Percentiles rank a stretch among this genome's conserved stretches.
Evolutionary conservation across 352 stramenopile genomes (phyloP).

Genomic region (Globisporangium heterothallicum): DNA sequence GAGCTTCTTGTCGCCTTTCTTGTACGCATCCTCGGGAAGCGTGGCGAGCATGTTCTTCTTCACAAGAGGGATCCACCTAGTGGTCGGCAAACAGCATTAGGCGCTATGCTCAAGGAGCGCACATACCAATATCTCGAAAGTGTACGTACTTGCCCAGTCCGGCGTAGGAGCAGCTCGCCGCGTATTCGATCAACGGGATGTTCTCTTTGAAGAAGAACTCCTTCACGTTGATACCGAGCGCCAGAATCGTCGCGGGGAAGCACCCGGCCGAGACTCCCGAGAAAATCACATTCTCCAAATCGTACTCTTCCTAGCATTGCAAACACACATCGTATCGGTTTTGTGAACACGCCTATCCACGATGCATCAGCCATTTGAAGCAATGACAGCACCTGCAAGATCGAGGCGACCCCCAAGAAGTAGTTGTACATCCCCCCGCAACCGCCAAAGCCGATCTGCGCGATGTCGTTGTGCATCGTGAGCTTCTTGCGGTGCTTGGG

Average conservation of each 20-base stretch:
- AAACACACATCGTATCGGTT: not conserved
- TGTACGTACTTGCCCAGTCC: conserved; percentile 50
- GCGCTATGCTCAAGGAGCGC: not conserved
- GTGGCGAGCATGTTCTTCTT: conserved; percentile 57
- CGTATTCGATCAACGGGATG: conserved; percentile 61
- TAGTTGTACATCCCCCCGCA: conserved; percentile 88
- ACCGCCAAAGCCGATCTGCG: conserved; percentile 74
- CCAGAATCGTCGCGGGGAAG: conserved; percentile 64
- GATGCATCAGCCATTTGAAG: no score
- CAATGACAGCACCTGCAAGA: conserved; percentile 40
- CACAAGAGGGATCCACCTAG: conserved; percentile 71
- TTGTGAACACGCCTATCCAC: no score
- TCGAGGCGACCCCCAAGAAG: conserved; percentile 69
- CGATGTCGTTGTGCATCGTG: conserved; percentile 47
- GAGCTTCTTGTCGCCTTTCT: conserved; percentile 51
- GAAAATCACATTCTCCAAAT: conserved; percentile 66
- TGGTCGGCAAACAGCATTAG: not conserved
- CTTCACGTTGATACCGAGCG: conserved; percentile 61
- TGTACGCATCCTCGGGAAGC: conserved; percentile 61
- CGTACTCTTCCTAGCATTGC: conserved; percentile 56
- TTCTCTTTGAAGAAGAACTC: conserved; percentile 86
- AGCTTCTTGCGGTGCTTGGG: conserved; percentile 38
- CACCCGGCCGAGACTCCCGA: conserved; percentile 71
- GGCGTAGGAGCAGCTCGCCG: conserved; percentile 45
- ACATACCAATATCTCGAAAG: not conserved